Evolutionary conservation across 2,329 filamentous ascomycete species (phyloP).

Genomic region (Paracoccidioides brasiliensis): DNA sequence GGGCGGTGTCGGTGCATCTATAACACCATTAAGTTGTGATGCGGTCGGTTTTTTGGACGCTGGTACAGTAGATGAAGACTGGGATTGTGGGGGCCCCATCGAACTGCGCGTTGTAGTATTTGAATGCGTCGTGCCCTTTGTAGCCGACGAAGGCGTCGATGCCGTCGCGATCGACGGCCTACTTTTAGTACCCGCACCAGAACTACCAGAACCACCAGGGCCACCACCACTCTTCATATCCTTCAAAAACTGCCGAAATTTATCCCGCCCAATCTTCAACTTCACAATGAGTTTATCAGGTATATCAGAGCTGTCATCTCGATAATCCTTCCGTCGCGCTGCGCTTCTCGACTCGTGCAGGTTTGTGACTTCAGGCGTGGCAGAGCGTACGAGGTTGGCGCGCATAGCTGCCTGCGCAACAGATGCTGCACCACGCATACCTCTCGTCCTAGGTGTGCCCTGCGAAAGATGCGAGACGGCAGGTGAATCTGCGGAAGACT

Average conservation of each 20-base stretch:
- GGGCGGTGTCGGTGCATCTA: conserved; percentile 33
- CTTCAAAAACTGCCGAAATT: conserved; percentile 52
- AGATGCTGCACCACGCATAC: conserved; percentile 77
- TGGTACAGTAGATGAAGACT: conserved; percentile 10
- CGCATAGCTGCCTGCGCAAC: conserved; percentile 77
- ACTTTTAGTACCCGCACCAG: conserved; percentile 19
- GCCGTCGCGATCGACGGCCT: conserved; percentile 27
- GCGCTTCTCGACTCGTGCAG: conserved; percentile 60
- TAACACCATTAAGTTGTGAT: conserved; percentile 30
- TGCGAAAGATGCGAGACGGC: conserved; percentile 53
- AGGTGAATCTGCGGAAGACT: conserved; percentile 76
- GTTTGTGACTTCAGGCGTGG: conserved; percentile 62
- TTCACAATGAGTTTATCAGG: conserved; percentile 58
- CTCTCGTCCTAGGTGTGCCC: conserved; percentile 73
- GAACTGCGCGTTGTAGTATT: conserved; percentile 22
- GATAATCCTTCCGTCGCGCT: conserved; percentile 48
- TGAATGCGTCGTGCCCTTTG: conserved; percentile 23
- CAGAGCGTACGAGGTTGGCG: conserved; percentile 60
- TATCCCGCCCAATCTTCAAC: conserved; percentile 59
- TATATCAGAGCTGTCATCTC: conserved; percentile 69
- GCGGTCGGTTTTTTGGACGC: conserved; percentile 18
- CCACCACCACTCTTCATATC: conserved; percentile 33
- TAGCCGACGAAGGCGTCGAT: conserved; percentile 11
- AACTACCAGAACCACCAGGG: too few relatives aligned
- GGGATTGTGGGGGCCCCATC: conserved; percentile 17